Conservation (phyloP, 2,329 filamentous ascomycete genomes). For the Fusarium azukiicola region DNA sequence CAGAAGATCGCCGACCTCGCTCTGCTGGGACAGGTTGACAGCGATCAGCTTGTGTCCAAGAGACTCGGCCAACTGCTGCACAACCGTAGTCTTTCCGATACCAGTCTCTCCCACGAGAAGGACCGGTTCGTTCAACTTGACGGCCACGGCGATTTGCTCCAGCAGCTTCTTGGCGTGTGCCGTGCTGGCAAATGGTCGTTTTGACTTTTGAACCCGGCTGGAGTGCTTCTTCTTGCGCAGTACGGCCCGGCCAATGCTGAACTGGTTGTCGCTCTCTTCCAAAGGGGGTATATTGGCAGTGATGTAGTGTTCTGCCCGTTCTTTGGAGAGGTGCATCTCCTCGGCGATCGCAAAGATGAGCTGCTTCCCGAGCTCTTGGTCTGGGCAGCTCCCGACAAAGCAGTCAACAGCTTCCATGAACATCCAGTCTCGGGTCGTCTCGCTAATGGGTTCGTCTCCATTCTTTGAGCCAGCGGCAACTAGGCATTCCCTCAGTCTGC, state of each 20-base stretch:
- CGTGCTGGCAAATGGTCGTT: slow-evolving; percentile 91
- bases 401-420: slow-evolving; percentile 97
- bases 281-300: slow-evolving; percentile 86
- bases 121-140: slow-evolving; percentile 92
- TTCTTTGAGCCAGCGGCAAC: slow-evolving; percentile 80
- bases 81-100: slow-evolving; percentile 98
- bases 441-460: slow-evolving; percentile 85
- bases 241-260: slow-evolving; percentile 84
- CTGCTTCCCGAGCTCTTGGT: slow-evolving; percentile 77
- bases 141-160: slow-evolving; percentile 92
- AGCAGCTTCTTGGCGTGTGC: slow-evolving; percentile 91
- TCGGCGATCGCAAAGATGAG: slow-evolving; percentile 88
- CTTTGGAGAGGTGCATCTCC: slow-evolving; percentile 92
- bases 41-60: slow-evolving; percentile 93
- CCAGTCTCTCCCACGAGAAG: slow-evolving; percentile 99
- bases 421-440: slow-evolving; percentile 88
- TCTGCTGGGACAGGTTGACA: slow-evolving; percentile 98
- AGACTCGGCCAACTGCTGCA: slow-evolving; percentile 93
- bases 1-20: slow-evolving; percentile 96
- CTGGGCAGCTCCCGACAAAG: slow-evolving; percentile 90
- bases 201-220: slow-evolving; percentile 73
- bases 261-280: slow-evolving; percentile 76
- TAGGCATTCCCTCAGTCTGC: slow-evolving; percentile 85
- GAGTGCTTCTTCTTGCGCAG: slow-evolving; percentile 78
- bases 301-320: slow-evolving; percentile 89